Evolutionary conservation across 441 rosid species (phyloP), one percentile per base, ranked within the genome.

Genomic region (Adansonia rubrostipa): DNA sequence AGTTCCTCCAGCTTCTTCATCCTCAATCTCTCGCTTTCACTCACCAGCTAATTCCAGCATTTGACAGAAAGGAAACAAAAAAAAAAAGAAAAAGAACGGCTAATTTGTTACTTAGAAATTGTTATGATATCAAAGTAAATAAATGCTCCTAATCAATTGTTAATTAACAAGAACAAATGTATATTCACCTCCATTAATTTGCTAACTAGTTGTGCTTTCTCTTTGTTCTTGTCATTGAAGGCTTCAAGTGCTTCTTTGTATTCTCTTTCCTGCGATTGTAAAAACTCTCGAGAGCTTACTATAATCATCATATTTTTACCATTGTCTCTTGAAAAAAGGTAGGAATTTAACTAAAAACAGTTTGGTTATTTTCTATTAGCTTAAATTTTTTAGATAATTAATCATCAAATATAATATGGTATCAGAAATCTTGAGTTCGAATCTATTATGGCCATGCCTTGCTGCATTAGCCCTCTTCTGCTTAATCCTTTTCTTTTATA

Each of bases 1-100:
- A 96, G 86, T 79, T 94, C 99, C 60, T 94, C 99, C 68, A 96
- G 95, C 84, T 94, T 96, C 89, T 86, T 87, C 96, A 92, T 87
- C 82, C 99, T 86, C 69, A 85, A 47, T 65, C 76, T 92, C 87
- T 94, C 99, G 68, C 99, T 96, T 84, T 96, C 97, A 22, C 85
- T 76, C 72, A 88, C 95, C 87, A 96, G 80, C 99, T 94, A 84
- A 56, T 24, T 24, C 75, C 74, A 80, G 3, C 57, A 20, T 66
- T 65, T 33, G 77, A 79, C 58, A 44, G 44, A 58, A 61, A 6
- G 17, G 45, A 24, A 62, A 11, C 28, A 24, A 4, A 4, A 24
- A 61, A 24, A 4, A 61, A 20, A 15, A 13, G 2, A 11, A 45
- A 19, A 14, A 45, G 9, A 24, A 62, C 3, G 4, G 28, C 0